A percentile compares a stretch with the other conserved stretches of the same genome.
Evolutionary conservation across 2,329 filamentous ascomycete species (phyloP).

Genomic region (Sarocladiaceae sp.): DNA sequence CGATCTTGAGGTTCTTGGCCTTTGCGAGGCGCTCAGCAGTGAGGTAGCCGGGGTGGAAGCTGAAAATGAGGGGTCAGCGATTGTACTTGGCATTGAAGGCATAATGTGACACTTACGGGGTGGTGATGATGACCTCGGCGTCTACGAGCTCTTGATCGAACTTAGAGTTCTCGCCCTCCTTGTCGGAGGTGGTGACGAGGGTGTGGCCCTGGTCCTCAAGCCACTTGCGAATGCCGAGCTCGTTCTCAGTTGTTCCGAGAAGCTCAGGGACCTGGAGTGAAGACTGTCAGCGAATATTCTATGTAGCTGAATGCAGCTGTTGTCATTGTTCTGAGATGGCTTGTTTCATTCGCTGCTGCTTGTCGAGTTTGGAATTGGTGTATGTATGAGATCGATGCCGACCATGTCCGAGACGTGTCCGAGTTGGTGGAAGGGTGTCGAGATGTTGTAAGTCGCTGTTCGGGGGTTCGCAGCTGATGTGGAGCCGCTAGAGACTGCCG

Average conservation of each 20-base stretch:
- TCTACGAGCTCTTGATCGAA: constrained; percentile 97
- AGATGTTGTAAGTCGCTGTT: constrained; percentile 2
- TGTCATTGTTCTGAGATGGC: background rate
- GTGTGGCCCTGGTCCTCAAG: constrained; percentile 96
- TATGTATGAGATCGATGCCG: background rate
- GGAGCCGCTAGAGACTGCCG: constrained; percentile 4
- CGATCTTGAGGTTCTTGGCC: constrained; percentile 98
- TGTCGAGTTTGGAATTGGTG: background rate
- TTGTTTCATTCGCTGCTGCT: background rate
- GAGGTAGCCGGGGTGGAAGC: constrained; percentile 97
- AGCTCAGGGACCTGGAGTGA: constrained; percentile 65
- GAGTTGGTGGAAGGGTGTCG: background rate
- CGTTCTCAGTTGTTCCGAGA: constrained; percentile 95
- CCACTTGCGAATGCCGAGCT: constrained; percentile 96
- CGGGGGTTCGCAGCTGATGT: background rate
- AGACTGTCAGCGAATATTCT: background rate
- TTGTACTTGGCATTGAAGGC: too few relatives aligned
- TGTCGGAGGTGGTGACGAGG: constrained; percentile 94
- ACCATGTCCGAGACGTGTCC: background rate
- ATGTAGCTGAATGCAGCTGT: background rate
- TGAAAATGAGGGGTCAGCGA: too few relatives aligned
- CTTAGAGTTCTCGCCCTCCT: constrained; percentile 87
- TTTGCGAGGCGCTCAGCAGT: constrained; percentile 93
- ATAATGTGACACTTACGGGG: constrained; percentile 59
- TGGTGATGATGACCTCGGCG: constrained; percentile 98